Base-by-base conservation (phyloP, 345 rosid genomes). In the Syzygium jambos region DNA sequence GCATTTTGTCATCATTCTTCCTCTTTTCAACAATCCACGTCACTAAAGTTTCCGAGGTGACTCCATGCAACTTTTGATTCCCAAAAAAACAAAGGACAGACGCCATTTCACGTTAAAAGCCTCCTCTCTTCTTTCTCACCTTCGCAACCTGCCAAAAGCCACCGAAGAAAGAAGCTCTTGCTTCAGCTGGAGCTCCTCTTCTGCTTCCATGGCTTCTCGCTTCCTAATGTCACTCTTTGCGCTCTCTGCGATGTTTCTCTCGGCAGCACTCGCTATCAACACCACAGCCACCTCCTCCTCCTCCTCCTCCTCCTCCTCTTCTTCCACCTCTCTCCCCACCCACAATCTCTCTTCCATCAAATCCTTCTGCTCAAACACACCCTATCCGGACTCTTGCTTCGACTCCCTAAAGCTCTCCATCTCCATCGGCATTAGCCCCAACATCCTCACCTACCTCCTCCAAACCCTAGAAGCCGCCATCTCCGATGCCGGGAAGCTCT, bases 381-480 rank as follows among this genome's bases (percentile, higher is more conserved):
- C 99, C 34, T 91, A 93, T 88, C 98, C 98, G 43, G 94, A 95
- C 27, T 89, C 93, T 4, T 96, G 98, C 91, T 87, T 95, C 14
- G 68, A 91, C 73, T 93, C 98, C 4, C 86, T 94, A 54, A 95
- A 96, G 88, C 93, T 97, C 87, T 96, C 99, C 52, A 86, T 97
- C 88, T 92, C 96, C 25, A 93, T 97, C 83, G 90, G 90, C 90
- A 95, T 96, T 87, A 86, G 86, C 59, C 95, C 98, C 19, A 93
- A 90, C 91, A 92, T 95, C 92, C 88, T 95, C 86, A 86, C 87
- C 89, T 90, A 63, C 87, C 90, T 96, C 38, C 95, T 97, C 68
- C 95, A 93, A 85, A 91, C 96, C 85, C 97, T 97, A 85, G 86
- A 93, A 86, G 86, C 89, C 16, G 98, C 98, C 34, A 84, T 97